Base-by-base conservation (phyloP, 805 yeast species). In the Ogataea wickerhamii region DNA sequence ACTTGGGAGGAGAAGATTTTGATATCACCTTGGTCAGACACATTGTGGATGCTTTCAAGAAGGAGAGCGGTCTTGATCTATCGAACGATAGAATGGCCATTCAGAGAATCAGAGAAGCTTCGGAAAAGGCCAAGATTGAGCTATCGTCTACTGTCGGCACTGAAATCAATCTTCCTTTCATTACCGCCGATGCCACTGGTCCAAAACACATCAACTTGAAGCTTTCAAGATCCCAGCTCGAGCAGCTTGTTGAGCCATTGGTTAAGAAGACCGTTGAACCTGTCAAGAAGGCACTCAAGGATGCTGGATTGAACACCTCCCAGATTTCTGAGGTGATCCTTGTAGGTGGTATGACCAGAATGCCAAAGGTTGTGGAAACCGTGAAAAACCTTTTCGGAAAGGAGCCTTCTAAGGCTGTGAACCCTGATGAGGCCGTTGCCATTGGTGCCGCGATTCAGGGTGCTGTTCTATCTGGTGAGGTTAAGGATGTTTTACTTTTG, bases 381-480 rank as follows among this genome's bases (percentile, higher is more conserved):
- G 91, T 85, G 16, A 73, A 69, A 45, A 66, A 67, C 7, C 47
- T 80, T 12, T 83, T 85, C 56, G 70, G 73, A 23, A 80, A 74
- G 55, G 68, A 72, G 44, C 89, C 91, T 27, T 81, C 80, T 37
- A 78, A 82, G 29, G 73, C 77, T 14, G 86, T 85, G 10, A 85
- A 85, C 57, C 94, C 95, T n/a, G 95, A 85, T 60, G 95, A 85
- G 63, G 89, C 93, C n/a, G 94, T 85, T 34, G 93, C 94, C 31
- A 64, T 85, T 48, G 95, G 95, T 55, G 95, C 95, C 22, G 93
- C 94, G 32, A 82, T 85, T 52, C 95, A 85, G 66, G 95, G 91
- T 53, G 94, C 89, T 51, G 82, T 85, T 27, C 66, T 85, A 40
- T 81, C 89, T 16, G 95, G 95, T 48, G 87, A 84, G 51, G 81